phyloP scores from a whole-genome alignment of 2,329 filamentous ascomycete species.

The Incumbomyces lentus region DNA sequence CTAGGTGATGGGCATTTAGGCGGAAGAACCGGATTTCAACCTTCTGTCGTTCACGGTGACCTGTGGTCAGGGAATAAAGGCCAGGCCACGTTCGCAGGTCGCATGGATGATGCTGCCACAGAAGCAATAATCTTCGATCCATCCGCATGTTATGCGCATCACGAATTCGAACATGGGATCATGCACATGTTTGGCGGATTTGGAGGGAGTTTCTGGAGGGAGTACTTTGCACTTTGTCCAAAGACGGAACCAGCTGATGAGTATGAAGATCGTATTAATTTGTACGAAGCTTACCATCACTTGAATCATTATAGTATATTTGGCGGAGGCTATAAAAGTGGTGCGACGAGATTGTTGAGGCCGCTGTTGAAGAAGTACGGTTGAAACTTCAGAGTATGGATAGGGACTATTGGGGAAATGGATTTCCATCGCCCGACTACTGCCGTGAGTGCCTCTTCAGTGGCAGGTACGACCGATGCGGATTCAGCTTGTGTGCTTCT shows the following conservation, averaged over 20 bases:
- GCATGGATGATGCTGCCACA: slow-evolving; percentile 26
- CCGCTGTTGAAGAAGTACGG: slow-evolving; percentile 63
- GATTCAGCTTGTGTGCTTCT: too few relatives aligned
- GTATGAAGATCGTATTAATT: slow-evolving; percentile 62
- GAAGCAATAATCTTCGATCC: slow-evolving; percentile 79
- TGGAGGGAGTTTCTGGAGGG: slow-evolving; percentile 56
- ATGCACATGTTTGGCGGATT: slow-evolving; percentile 97
- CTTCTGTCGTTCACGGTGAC: slow-evolving; percentile 81
- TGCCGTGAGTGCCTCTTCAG: too few relatives aligned
- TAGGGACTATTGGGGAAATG: too few relatives aligned
- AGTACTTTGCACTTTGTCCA: slow-evolving; percentile 65
- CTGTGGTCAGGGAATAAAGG: slow-evolving; percentile 85
- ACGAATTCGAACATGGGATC: slow-evolving; percentile 83
- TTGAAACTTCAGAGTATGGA: neutral
- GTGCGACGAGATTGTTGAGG: slow-evolving; percentile 72
- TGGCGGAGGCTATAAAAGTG: slow-evolving; percentile 63
- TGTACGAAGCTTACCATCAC: slow-evolving; percentile 89
- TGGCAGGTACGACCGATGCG: too few relatives aligned
- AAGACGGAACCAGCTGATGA: slow-evolving; percentile 72
- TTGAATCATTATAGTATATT: slow-evolving; percentile 83
- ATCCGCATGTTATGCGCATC: slow-evolving; percentile 71
- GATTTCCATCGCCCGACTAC: too few relatives aligned
- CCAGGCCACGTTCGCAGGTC: slow-evolving; percentile 43
- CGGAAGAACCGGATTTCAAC: slow-evolving; percentile 47
- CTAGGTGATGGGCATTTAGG: slow-evolving; percentile 58